Evolutionary conservation across 495 filamentous ascomycete species (phyloP).

Genomic region (Lasiosphaeriaceae sp.): DNA sequence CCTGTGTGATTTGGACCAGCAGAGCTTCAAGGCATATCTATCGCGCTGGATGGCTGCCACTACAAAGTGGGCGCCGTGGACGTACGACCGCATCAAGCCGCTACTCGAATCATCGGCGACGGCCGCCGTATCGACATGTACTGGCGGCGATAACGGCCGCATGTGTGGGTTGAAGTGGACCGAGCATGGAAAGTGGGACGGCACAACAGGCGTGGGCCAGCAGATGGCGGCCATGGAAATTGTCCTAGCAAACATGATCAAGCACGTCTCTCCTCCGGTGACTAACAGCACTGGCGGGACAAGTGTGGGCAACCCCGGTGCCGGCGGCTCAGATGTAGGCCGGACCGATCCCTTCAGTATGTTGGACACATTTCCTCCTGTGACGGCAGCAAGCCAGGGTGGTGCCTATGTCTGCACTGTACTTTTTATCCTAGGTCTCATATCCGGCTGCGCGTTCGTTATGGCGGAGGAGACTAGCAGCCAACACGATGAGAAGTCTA

Average conservation of each 20-base stretch:
- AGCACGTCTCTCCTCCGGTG: slow-evolving; percentile 47
- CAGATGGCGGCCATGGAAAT: slow-evolving; percentile 69
- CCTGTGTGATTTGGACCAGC: slow-evolving; percentile 68
- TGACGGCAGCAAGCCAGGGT: slow-evolving; percentile 52
- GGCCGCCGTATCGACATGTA: slow-evolving; percentile 65
- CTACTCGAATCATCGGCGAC: slow-evolving; percentile 58
- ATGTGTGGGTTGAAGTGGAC: slow-evolving; percentile 74
- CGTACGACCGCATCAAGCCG: slow-evolving; percentile 55
- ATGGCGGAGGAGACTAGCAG: slow-evolving; percentile 27
- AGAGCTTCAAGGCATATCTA: slow-evolving; percentile 77
- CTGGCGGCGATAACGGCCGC: slow-evolving; percentile 52
- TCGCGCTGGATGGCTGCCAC: slow-evolving; percentile 71
- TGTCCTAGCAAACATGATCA: slow-evolving; percentile 56
- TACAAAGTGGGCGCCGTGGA: slow-evolving; percentile 67
- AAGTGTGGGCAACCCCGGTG: slow-evolving; percentile 65
- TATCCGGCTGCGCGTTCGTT: slow-evolving; percentile 35
- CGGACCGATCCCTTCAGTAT: slow-evolving; percentile 20
- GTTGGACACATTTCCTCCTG: slow-evolving; percentile 20
- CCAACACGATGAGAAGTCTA: slow-evolving; percentile 3
- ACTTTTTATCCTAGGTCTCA: slow-evolving; percentile 28
- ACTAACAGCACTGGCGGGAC: slow-evolving; percentile 69
- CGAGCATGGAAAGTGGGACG: slow-evolving; percentile 48
- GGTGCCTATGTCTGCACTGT: slow-evolving; percentile 61
- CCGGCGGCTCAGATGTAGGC: slow-evolving; percentile 49
- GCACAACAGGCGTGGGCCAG: slow-evolving; percentile 59